These are phyloP conservation scores for Saturnispora silvae DNA, from an alignment of 805 yeast genomes.

Conservation along the genomic window DNA sequence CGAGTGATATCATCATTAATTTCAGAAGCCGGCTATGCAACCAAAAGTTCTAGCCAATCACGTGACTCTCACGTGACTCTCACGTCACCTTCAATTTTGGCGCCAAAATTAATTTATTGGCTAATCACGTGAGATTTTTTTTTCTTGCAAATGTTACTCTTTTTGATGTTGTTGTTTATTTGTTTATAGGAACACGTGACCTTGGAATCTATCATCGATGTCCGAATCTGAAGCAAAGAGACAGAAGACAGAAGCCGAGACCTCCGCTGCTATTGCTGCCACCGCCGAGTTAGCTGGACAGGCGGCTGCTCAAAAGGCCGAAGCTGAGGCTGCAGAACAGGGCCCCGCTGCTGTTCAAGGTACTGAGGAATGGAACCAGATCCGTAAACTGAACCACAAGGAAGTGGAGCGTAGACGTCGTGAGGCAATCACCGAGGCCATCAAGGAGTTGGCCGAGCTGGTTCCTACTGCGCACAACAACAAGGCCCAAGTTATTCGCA, in stretches of 20 bases:
- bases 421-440: conserved; percentile 81
- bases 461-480: conserved; percentile 80
- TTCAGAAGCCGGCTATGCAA: too few species aligned
- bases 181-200: too few species aligned
- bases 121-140: too few species aligned
- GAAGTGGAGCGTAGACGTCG: conserved; percentile 92
- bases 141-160: too few species aligned
- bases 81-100: too few species aligned
- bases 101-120: too few species aligned
- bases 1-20: not conserved
- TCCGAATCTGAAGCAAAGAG: not conserved
- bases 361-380: conserved; percentile 73
- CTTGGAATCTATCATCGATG: too few species aligned
- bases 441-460: conserved; percentile 63
- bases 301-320: not conserved
- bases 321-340: not conserved
- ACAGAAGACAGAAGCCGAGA: not conserved
- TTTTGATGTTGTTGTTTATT: too few species aligned
- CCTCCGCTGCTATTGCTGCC: conserved; percentile 10
- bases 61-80: too few species aligned
- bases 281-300: not conserved
- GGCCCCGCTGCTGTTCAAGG: conserved; percentile 32
- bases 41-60: too few species aligned
- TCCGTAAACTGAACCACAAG: conserved; percentile 84
- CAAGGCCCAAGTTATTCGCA: conserved; percentile 78